Conservation (phyloP, 305 asterid species). For the Fraxinus nigra region DNA sequence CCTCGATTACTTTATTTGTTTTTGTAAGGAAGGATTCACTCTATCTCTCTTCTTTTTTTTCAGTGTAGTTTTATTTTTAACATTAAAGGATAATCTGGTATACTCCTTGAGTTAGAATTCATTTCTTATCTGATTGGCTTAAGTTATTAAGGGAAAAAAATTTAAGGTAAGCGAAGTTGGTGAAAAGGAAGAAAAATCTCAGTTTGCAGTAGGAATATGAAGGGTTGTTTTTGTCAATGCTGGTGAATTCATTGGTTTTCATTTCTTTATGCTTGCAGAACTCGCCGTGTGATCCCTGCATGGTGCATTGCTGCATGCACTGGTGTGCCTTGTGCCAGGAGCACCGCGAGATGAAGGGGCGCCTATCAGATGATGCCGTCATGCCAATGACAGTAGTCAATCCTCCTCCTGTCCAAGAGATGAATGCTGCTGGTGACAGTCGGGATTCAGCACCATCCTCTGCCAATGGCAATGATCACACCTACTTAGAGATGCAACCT, state of each 20-base stretch:
- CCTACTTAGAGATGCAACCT: conserved; percentile 76
- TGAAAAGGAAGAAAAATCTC: background rate
- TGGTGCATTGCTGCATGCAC: conserved; percentile 95
- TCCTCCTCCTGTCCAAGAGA: conserved; percentile 90
- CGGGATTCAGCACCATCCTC: conserved; percentile 46
- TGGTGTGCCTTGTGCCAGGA: conserved; percentile 99
- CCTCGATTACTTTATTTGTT: background rate
- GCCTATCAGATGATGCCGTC: conserved; percentile 56
- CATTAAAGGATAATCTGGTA: background rate
- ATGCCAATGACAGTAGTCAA: conserved; percentile 82
- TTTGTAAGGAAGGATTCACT: background rate
- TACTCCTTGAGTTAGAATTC: background rate
- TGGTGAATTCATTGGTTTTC: background rate
- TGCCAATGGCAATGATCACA: conserved; percentile 44
- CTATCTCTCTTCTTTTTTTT: background rate
- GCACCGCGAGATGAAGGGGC: conserved; percentile 88
- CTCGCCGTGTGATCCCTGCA: conserved; percentile 91
- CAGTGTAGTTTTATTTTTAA: background rate
- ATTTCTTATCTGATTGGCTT: background rate
- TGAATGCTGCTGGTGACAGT: conserved; percentile 41
- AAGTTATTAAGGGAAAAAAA: background rate
- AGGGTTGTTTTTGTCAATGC: background rate
- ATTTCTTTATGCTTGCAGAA: conserved; percentile 48
- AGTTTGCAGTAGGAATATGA: background rate
- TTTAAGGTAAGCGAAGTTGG: background rate